Evolutionary conservation across 2,329 filamentous ascomycete genomes (phyloP).

Genomic region (Epichloe scottii): DNA sequence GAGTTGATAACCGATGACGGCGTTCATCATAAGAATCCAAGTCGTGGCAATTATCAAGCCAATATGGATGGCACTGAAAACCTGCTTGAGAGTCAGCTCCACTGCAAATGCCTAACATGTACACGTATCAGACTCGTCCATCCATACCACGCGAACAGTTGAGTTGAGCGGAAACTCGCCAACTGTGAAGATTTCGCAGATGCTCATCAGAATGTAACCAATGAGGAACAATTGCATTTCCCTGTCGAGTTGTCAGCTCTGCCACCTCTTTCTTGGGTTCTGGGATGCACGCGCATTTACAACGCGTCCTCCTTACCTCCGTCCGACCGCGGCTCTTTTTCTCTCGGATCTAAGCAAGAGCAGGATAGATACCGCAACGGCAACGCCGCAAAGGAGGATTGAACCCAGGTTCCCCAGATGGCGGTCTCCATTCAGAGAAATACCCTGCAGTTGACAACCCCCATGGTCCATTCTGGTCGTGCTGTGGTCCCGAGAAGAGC

Average conservation of each 20-base stretch:
- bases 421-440: slow-evolving; percentile 51
- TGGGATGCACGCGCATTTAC: too few relatives aligned
- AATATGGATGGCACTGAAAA: slow-evolving; percentile 81
- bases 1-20: slow-evolving; percentile 82
- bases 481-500: slow-evolving; percentile 43
- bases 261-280: not conserved
- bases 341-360: slow-evolving; percentile 71
- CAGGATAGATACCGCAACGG: slow-evolving; percentile 54
- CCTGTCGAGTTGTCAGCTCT: slow-evolving; percentile 33
- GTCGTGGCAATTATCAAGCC: slow-evolving; percentile 77
- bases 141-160: slow-evolving; percentile 58
- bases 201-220: slow-evolving; percentile 73
- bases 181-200: slow-evolving; percentile 94
- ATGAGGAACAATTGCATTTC: slow-evolving; percentile 94
- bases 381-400: slow-evolving; percentile 68
- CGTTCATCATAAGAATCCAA: slow-evolving; percentile 89
- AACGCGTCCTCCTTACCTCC: slow-evolving; percentile 48
- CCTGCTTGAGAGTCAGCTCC: slow-evolving; percentile 55
- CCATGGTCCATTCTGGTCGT: slow-evolving; percentile 48
- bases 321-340: slow-evolving; percentile 86
- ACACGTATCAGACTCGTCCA: not conserved
- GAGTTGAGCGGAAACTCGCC: slow-evolving; percentile 70
- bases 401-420: slow-evolving; percentile 83
- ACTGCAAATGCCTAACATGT: not conserved
- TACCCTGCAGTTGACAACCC: slow-evolving; percentile 68